Conservation (phyloP, 805 yeast genomes). For the Candida takata region DNA sequence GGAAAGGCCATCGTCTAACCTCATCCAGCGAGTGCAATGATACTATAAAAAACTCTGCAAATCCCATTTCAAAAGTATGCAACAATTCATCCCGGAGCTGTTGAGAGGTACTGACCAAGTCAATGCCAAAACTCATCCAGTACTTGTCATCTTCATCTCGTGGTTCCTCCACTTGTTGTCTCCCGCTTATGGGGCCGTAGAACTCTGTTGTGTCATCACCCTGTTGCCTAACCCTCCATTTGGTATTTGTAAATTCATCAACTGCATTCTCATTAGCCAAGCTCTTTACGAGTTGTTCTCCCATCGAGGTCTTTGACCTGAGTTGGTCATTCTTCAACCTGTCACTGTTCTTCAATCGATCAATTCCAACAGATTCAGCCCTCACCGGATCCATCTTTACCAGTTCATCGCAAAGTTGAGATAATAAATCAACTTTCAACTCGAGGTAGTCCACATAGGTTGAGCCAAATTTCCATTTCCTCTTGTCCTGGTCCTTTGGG, state of each 20-base stretch:
- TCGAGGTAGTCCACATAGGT: constrained; percentile 27
- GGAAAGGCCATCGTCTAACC: constrained; percentile 23
- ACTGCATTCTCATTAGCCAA: constrained; percentile 25
- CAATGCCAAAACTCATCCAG: not conserved
- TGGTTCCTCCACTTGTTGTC: constrained; percentile 25
- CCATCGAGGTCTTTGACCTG: not conserved
- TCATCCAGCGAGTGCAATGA: constrained; percentile 19
- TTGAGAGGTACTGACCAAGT: not conserved
- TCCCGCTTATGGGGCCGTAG: constrained; percentile 30
- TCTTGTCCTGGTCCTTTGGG: constrained; percentile 17
- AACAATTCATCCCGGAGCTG: constrained; percentile 5
- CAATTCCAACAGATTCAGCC: constrained; percentile 10
- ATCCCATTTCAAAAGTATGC: constrained; percentile 20
- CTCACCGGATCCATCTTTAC: constrained; percentile 17
- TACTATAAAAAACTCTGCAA: constrained; percentile 23
- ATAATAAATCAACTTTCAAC: constrained; percentile 23
- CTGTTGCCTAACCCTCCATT: constrained; percentile 28
- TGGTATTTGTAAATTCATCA: constrained; percentile 27
- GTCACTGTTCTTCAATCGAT: constrained; percentile 4
- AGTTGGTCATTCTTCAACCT: not conserved
- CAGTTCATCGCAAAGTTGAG: constrained; percentile 22
- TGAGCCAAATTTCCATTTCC: constrained; percentile 27
- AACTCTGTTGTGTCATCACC: constrained; percentile 24
- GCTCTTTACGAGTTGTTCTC: constrained; percentile 2
- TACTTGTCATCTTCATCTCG: not conserved